A percentile compares a stretch with the other conserved stretches of the same genome.
Conservation (phyloP, 164 flowering plant species). For the Macadamia integrifolia region DNA sequence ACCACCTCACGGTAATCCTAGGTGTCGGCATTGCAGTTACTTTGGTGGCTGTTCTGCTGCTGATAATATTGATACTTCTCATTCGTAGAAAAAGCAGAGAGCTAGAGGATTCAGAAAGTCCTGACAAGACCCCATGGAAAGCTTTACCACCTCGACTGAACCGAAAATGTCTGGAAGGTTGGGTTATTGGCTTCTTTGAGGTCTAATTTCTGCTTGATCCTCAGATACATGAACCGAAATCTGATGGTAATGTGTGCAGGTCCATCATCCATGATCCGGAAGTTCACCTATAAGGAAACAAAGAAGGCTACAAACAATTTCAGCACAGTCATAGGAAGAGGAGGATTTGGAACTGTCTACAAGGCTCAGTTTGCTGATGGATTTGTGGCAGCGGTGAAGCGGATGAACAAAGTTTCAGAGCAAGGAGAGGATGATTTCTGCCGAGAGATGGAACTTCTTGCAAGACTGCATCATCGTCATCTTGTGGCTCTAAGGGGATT, state of each 20-base stretch:
- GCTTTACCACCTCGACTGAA: slow-evolving; percentile 36
- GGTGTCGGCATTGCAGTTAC: slow-evolving; percentile 67
- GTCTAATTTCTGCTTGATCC: background rate
- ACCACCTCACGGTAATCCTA: slow-evolving; percentile 58
- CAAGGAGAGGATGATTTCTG: slow-evolving; percentile 87
- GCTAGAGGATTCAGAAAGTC: slow-evolving; percentile 38
- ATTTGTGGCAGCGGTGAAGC: slow-evolving; percentile 67
- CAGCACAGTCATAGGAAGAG: slow-evolving; percentile 68
- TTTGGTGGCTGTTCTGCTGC: slow-evolving; percentile 47
- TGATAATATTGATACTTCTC: slow-evolving; percentile 58
- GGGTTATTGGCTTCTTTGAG: slow-evolving; percentile 1
- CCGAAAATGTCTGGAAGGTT: slow-evolving; percentile 76
- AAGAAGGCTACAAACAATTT: slow-evolving; percentile 83
- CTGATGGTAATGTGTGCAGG: slow-evolving; percentile 39
- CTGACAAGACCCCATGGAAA: slow-evolving; percentile 36
- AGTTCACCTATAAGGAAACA: slow-evolving; percentile 77
- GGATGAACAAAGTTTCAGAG: slow-evolving; percentile 74
- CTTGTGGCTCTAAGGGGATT: slow-evolving; percentile 89
- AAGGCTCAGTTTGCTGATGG: slow-evolving; percentile 83
- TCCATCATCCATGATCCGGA: slow-evolving; percentile 60
- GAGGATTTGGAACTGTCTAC: slow-evolving; percentile 92
- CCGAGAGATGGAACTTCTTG: slow-evolving; percentile 87
- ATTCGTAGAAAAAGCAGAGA: slow-evolving; percentile 71
- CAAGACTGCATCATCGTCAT: slow-evolving; percentile 94
- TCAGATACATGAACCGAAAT: background rate